Conservation (phyloP, 805 yeast species). For the Hanseniaspora hatyaiensis region DNA sequence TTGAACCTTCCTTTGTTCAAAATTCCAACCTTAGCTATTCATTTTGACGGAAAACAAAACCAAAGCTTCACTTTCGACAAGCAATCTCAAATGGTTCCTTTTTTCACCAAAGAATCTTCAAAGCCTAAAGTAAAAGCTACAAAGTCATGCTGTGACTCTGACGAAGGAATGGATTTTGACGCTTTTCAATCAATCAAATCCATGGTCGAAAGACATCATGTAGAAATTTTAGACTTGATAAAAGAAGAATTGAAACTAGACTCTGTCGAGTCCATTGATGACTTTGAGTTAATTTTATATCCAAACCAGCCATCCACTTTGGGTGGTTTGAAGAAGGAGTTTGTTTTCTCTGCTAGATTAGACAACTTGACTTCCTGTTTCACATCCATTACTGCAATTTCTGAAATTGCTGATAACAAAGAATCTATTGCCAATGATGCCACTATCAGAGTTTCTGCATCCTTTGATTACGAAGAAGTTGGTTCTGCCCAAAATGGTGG, state of each 20-base stretch:
- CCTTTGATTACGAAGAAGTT: constrained; percentile 92
- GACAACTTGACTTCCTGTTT: constrained; percentile 85
- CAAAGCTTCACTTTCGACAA: constrained; percentile 76
- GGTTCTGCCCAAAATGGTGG: constrained; percentile 94
- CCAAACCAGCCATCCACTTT: constrained; percentile 74
- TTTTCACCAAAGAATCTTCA: constrained; percentile 51
- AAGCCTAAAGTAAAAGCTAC: constrained; percentile 19
- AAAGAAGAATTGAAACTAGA: constrained; percentile 51
- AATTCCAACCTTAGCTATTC: constrained; percentile 92
- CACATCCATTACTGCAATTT: constrained; percentile 61
- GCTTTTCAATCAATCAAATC: constrained; percentile 55
- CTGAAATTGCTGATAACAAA: constrained; percentile 38
- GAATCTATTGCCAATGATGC: constrained; percentile 33
- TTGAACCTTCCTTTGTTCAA: constrained; percentile 74
- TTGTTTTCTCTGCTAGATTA: constrained; percentile 79
- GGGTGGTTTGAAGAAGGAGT: constrained; percentile 86
- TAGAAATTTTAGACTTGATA: constrained; percentile 53
- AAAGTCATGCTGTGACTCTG: constrained; percentile 38
- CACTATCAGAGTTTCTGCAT: constrained; percentile 61
- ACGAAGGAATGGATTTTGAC: constrained; percentile 35
- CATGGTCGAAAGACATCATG: constrained; percentile 64
- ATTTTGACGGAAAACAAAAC: constrained; percentile 66
- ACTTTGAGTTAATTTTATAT: constrained; percentile 74
- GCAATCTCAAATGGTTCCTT: constrained; percentile 76
- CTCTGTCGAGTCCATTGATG: constrained; percentile 52